phyloP scores from a whole-genome alignment of 1,284 basidiomycete species.

The Cryptococcus sp. region DNA sequence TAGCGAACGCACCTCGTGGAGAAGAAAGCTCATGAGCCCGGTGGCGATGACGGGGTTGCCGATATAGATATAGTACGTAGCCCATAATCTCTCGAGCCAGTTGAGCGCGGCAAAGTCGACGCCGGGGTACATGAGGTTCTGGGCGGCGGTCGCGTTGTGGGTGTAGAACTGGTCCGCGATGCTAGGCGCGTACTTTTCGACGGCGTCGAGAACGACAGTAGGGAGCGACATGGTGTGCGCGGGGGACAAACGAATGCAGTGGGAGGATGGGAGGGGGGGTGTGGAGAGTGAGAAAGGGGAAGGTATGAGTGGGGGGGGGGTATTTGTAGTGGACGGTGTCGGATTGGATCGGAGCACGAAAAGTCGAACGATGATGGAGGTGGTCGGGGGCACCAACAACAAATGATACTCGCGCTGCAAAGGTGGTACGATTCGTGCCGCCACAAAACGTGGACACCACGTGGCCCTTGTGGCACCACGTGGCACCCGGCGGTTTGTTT shows the following conservation, averaged over 20 bases:
- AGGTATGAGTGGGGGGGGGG: slow-evolving; percentile 13
- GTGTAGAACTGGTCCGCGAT: slow-evolving; percentile 40
- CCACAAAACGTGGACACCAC: neutral
- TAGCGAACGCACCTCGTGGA: slow-evolving; percentile 73
- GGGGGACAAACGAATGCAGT: neutral
- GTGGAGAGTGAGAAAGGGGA: slow-evolving; percentile 6
- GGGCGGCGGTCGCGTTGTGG: slow-evolving; percentile 41
- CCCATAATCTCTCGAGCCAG: slow-evolving; percentile 77
- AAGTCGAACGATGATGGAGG: slow-evolving; percentile 5
- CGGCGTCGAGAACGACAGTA: slow-evolving; percentile 34
- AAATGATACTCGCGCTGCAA: neutral
- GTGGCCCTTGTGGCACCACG: too few species aligned
- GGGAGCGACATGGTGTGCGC: slow-evolving; percentile 22
- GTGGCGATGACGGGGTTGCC: slow-evolving; percentile 92
- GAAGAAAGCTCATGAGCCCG: slow-evolving; percentile 84
- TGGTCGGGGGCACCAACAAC: slow-evolving; percentile 1
- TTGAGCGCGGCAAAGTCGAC: slow-evolving; percentile 63
- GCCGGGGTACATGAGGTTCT: slow-evolving; percentile 47
- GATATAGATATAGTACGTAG: slow-evolving; percentile 74
- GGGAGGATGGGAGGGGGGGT: slow-evolving; percentile 5
- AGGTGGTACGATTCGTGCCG: slow-evolving; percentile 3
- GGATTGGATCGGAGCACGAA: slow-evolving; percentile 16
- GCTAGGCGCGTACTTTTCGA: slow-evolving; percentile 42
- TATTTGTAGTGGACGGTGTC: slow-evolving; percentile 2
- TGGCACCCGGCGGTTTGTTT: too few species aligned